phyloP scores from a whole-genome alignment of 169 alveolate genomes.

The Plasmodium knowlesi region DNA sequence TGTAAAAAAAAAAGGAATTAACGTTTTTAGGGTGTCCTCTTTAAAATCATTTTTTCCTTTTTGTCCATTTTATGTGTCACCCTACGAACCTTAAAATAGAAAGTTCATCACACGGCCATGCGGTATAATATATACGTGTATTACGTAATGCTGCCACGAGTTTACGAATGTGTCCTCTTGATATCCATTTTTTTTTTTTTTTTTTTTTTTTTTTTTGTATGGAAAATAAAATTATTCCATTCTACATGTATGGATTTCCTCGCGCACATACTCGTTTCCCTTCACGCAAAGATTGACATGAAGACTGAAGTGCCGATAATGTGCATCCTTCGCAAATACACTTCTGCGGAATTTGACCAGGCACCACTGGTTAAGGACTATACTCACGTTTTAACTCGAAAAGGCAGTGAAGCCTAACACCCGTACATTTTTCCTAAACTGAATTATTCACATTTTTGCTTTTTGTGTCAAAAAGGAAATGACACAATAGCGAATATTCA shows the following conservation, averaged over 20 bases:
- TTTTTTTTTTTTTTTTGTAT: too few relatives aligned
- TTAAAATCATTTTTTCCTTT: not conserved
- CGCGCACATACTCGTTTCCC: not conserved
- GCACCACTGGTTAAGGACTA: not conserved
- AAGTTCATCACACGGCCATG: not conserved
- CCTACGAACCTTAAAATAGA: not conserved
- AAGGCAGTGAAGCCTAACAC: not conserved
- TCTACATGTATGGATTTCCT: not conserved
- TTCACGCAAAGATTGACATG: not conserved
- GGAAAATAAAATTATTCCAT: not conserved
- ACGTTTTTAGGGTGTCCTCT: not conserved
- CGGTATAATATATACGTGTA: not conserved
- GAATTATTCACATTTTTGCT: not conserved
- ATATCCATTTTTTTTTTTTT: not conserved
- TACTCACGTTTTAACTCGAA: not conserved
- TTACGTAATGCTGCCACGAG: not conserved
- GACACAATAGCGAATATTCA: not conserved
- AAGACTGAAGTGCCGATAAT: not conserved
- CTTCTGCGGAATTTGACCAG: not conserved
- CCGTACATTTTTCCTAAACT: not conserved
- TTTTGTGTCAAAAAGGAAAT: not conserved
- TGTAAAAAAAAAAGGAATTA: not conserved
- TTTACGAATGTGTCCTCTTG: not conserved
- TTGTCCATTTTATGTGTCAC: not conserved
- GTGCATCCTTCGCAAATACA: not conserved